Base-by-base conservation (phyloP, 768 basidiomycete genomes). In the Dioszegia crocea region DNA sequence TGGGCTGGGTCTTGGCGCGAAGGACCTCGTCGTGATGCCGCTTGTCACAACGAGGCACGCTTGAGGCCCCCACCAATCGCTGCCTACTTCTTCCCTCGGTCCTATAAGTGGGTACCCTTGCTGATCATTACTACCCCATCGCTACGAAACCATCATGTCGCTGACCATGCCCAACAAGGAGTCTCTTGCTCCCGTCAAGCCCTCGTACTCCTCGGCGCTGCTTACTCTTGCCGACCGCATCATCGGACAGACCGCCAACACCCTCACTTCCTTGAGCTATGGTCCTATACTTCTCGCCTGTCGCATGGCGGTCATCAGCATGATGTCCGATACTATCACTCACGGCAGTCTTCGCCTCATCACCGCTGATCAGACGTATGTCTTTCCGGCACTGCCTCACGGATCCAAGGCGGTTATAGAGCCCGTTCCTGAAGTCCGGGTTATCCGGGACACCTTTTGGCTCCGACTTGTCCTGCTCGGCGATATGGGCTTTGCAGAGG, bases 401-500 rank as follows among this genome's bases (percentile, higher is more conserved):
- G n/a, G n/a, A n/a, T n/a, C n/a, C n/a, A n/a, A n/a, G n/a, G n/a
- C n/a, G n/a, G n/a, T n/a, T n/a, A n/a, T n/a, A n/a, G n/a, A n/a
- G n/a, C n/a, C n/a, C n/a, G n/a, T 55, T 2, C 64, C 63, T 4
- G 65, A 66, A 38, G 67, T 73, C 19, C 55, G 60, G 29, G 68
- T 73, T 1, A 40, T 70, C 2, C 62, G 61, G 33, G 68, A 73
- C 57, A 64, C 66, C 6, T 78, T 78, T 48, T 78, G 76, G 76
- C 56, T 78, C 19, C 60, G 77, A 23, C 59, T 78, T 16, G 69
- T 76, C 24, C 60, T 70, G 8, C 83, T 84, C 80, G 81, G 84
- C 23, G 86, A 88, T 69, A 77, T 89, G 43, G 88, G 86, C 2
- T 88, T 89, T 65, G 81, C 85, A 4, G 88, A 89, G 74, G 84